Percentiles rank a stretch among this genome's conserved stretches.
Evolutionary conservation across 1,139 yeast genomes (phyloP).

Genomic region (Suhomyces bolitotheri): DNA sequence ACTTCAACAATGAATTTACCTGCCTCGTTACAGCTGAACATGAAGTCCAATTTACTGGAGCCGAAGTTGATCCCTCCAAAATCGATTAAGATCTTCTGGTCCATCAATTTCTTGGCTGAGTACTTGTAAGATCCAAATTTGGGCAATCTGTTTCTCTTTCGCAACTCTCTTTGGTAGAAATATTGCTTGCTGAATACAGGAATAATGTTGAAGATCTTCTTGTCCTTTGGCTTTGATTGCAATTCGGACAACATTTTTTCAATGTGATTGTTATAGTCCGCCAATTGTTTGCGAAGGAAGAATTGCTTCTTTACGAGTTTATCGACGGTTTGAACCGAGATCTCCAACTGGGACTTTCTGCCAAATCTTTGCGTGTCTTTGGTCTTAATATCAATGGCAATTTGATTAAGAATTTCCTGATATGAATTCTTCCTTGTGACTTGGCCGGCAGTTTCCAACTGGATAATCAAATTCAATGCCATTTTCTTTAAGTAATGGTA

Average conservation of each 20-base stretch:
- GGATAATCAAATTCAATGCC: conserved; percentile 74
- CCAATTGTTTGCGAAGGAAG: conserved; percentile 60
- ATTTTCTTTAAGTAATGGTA: conserved; percentile 78
- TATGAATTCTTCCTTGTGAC: conserved; percentile 69
- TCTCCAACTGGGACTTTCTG: conserved; percentile 60
- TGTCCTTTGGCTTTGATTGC: conserved; percentile 56
- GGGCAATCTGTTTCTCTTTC: conserved; percentile 66
- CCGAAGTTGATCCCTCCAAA: conserved; percentile 51
- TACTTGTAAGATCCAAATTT: conserved; percentile 84
- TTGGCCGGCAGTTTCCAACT: conserved; percentile 69
- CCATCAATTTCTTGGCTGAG: conserved; percentile 72
- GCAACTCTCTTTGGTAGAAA: conserved; percentile 72
- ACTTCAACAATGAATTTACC: conserved; percentile 74
- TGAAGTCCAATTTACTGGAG: conserved; percentile 63
- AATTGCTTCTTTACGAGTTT: conserved; percentile 63
- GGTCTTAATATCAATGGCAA: conserved; percentile 80
- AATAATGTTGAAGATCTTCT: conserved; percentile 50
- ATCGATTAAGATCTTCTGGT: conserved; percentile 65
- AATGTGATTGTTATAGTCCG: conserved; percentile 68
- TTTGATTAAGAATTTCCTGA: conserved; percentile 78
- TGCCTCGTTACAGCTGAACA: conserved; percentile 73
- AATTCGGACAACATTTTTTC: conserved; percentile 64
- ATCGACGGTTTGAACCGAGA: conserved; percentile 59
- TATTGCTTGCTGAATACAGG: conserved; percentile 78
- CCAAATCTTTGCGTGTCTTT: conserved; percentile 69